A percentile compares a stretch with the other conserved stretches of the same genome.
Evolutionary conservation across 495 filamentous ascomycete species (phyloP).

Genomic region (Trichocladium uniseriatum): DNA sequence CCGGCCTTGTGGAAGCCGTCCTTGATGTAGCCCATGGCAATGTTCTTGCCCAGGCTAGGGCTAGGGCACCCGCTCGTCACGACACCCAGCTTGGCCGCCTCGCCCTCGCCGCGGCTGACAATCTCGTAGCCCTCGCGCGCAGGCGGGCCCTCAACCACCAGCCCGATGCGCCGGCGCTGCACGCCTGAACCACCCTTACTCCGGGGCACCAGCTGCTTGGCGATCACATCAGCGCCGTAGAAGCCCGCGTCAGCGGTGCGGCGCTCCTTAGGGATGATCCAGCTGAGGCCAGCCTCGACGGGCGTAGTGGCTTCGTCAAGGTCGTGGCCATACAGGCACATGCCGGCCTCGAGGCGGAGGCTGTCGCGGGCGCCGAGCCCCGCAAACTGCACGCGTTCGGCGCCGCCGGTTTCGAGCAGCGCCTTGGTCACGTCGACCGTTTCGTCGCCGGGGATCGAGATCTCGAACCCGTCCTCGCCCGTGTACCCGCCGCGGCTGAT

Average conservation of each 20-base stretch:
- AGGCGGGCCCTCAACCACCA: constrained; percentile 77
- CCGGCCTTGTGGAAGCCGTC: constrained; percentile 76
- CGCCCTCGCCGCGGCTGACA: constrained; percentile 37
- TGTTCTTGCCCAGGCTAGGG: constrained; percentile 75
- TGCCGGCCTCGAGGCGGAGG: constrained; percentile 86
- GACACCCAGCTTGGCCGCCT: constrained; percentile 44
- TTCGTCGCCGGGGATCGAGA: constrained; percentile 61
- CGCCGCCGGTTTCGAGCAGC: constrained; percentile 52
- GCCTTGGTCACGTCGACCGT: constrained; percentile 47
- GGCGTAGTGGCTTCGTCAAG: constrained; percentile 83
- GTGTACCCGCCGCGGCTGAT: constrained; percentile 90
- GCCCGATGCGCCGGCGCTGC: constrained; percentile 62
- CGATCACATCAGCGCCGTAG: constrained; percentile 65
- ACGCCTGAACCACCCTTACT: constrained; percentile 59
- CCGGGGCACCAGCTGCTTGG: constrained; percentile 59
- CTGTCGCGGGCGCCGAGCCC: constrained; percentile 88
- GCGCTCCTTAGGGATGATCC: constrained; percentile 74
- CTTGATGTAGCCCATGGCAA: constrained; percentile 93
- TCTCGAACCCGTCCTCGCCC: constrained; percentile 96
- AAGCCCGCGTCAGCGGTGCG: constrained; percentile 53
- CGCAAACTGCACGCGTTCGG: constrained; percentile 61
- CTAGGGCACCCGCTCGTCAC: constrained; percentile 87
- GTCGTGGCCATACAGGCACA: constrained; percentile 98
- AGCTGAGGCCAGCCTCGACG: constrained; percentile 70
- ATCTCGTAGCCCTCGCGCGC: constrained; percentile 85